Conservation (phyloP, 768 basidiomycete species). For the Mycena alexandri region DNA sequence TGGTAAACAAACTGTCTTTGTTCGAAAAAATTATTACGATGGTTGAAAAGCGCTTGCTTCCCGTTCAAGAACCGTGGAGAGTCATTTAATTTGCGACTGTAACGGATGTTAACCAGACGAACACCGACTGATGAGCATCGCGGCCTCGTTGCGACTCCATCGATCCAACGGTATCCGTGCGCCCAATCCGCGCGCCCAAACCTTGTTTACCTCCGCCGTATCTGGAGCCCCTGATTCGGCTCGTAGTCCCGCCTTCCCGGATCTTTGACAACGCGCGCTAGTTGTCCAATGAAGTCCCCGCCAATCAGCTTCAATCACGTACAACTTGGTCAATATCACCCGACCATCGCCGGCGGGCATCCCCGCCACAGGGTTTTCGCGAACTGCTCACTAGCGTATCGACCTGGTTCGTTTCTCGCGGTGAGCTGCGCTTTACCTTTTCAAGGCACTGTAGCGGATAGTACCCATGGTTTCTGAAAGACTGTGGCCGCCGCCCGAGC, state of each 20-base stretch:
- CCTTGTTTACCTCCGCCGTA: constrained; percentile 31
- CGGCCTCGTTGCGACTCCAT: constrained; percentile 19
- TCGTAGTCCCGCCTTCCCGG: constrained; percentile 19
- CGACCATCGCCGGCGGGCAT: constrained; percentile 13
- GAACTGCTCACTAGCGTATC: neutral
- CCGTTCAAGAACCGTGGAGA: neutral
- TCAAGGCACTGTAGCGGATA: neutral
- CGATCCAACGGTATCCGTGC: constrained; percentile 23
- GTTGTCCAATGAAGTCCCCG: constrained; percentile 27
- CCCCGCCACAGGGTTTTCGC: constrained; percentile 15
- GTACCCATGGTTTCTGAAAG: constrained; percentile 19
- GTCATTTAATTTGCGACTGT: neutral
- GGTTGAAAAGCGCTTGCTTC: neutral
- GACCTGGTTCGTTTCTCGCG: constrained; percentile 2
- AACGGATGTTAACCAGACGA: neutral
- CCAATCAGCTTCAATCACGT: constrained; percentile 35
- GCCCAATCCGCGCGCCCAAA: constrained; percentile 8
- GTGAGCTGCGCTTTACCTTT: neutral
- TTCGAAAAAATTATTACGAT: neutral
- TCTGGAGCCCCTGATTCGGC: constrained; percentile 18
- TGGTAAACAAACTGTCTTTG: neutral
- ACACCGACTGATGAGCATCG: constrained; percentile 3
- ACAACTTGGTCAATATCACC: constrained; percentile 22
- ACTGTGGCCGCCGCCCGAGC: constrained; percentile 18
- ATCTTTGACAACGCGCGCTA: constrained; percentile 29